Conservation (phyloP, 345 rosid genomes). For the Populus simonii region DNA sequence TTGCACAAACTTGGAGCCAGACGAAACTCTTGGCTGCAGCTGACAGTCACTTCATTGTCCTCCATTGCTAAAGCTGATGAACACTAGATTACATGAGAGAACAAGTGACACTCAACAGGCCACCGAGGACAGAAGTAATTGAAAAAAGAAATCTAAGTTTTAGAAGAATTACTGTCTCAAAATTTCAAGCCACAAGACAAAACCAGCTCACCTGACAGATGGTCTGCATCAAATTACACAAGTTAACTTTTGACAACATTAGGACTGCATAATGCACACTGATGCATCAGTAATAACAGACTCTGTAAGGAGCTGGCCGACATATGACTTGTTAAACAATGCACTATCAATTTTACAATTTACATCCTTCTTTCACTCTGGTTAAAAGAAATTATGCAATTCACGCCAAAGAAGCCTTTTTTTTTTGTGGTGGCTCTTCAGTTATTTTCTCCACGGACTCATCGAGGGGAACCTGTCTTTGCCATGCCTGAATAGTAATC, state of each 20-base stretch:
- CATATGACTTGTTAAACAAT: not conserved
- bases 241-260: conserved; percentile 5
- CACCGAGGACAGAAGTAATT: not conserved
- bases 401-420: not conserved
- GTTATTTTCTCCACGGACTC: conserved; percentile 52
- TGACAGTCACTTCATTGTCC: not conserved
- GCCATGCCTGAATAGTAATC: conserved; percentile 67
- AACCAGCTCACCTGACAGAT: conserved; percentile 9
- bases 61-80: not conserved
- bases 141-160: not conserved
- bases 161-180: not conserved
- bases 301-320: not conserved
- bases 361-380: not conserved
- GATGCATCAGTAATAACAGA: not conserved
- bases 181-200: conserved; percentile 13
- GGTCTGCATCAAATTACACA: not conserved
- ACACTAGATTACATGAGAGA: not conserved
- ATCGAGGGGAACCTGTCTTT: conserved; percentile 56
- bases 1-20: not conserved
- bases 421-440: conserved; percentile 1
- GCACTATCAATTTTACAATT: conserved; percentile 2
- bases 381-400: not conserved
- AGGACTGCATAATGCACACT: not conserved
- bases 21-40: not conserved
- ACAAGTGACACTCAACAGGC: not conserved